Base-by-base conservation (phyloP, 169 alveolate species). In the Plasmodium chabaudi region DNA sequence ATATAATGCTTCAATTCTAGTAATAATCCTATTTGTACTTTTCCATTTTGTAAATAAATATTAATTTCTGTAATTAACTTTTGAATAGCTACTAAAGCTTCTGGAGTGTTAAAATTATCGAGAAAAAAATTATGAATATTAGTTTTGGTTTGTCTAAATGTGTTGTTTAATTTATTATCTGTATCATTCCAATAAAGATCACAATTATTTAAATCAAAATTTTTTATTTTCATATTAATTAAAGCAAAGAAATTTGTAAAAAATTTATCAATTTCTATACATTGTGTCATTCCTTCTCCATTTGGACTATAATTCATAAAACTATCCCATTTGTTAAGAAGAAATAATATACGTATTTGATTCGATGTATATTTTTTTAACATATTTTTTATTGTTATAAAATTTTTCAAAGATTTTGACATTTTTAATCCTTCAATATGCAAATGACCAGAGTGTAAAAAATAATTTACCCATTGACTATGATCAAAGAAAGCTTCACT, bases 391-490 rank as follows among this genome's bases (percentile, higher is more conserved):
- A 99, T 98, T 1, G 99, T 96, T 44, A 97, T 97, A 89, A 99
- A 99, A 89, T 99, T 99, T 94, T 99, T 99, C 27, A 98, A 96
- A 34, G 99, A 94, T 79, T 98, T 98, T 27, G 99, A 94, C 99
- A 99, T 99, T 94, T 99, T 99, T 59, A 95, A 93, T n/a, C 99
- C 99, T 57, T 98, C 97, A 27, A 99, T 99, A 88, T 99, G 99
- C 70, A 99, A 94, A 94, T 98, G 99, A 0, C 99, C 99, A 13
- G 99, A 95, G 91, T 99, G 99, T 19, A 98, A 82, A 88, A 98
- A 99, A 93, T 99, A 98, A 91, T 99, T 98, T 25, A 98, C 98
- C 99, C 99, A 97, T 84, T 95, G 94, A 93, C 94, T 92, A 61
- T 95, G 94, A 68, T 97, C 99, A 88, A 95, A 96, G 92, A 95